Evolutionary conservation across 75 land plant genomes (phyloP).

Genomic region (Cryptomeria japonica): DNA sequence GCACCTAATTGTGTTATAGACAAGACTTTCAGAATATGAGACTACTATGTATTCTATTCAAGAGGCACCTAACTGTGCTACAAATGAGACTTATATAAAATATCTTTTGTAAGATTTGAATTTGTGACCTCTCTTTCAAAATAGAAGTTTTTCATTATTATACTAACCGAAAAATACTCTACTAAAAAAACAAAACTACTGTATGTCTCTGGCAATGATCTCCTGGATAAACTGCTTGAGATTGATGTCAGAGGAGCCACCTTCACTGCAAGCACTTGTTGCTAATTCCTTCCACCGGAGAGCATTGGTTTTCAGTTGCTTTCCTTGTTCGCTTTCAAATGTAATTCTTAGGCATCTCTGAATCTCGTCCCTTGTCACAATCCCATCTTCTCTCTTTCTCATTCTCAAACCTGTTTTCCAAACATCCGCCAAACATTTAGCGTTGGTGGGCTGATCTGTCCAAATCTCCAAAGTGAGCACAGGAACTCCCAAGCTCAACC

Average conservation of each 20-base stretch:
- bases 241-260: constrained; percentile 17
- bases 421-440: constrained; percentile 1
- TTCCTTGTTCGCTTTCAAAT: constrained; percentile 25
- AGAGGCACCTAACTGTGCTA: no score
- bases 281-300: constrained; percentile 9
- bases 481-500: constrained; percentile 30
- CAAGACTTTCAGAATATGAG: no score
- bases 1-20: no score
- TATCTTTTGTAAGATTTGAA: no score
- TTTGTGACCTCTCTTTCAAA: no score
- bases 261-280: constrained; percentile 9
- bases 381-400: constrained; percentile 3
- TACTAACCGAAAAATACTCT: no score
- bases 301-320: constrained; percentile 17
- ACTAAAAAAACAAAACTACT: no score
- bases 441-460: constrained; percentile 31
- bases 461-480: constrained; percentile 24
- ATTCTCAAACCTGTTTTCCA: constrained; percentile 26
- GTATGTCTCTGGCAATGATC: not conserved
- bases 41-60: no score
- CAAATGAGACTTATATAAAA: no score
- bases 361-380: constrained; percentile 25
- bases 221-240: not conserved
- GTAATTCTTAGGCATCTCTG: constrained; percentile 26
- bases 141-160: no score